phyloP scores from a whole-genome alignment of 106 monocot genomes.

The Apostasia shenzhenica region DNA sequence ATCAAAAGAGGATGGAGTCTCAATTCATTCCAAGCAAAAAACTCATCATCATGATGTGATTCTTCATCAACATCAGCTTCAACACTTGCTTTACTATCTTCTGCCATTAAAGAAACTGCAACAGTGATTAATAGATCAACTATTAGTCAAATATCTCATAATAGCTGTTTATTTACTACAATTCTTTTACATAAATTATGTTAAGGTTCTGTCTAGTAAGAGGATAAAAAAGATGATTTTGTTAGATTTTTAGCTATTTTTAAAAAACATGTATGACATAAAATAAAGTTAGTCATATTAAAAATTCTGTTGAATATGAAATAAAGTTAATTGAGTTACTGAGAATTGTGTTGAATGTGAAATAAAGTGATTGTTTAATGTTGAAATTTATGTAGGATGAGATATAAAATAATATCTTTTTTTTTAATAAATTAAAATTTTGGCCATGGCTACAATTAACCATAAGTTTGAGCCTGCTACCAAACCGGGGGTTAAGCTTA shows the following conservation, averaged over 20 bases:
- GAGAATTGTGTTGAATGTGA: too few relatives aligned
- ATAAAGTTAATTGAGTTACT: too few relatives aligned
- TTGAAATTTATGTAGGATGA: too few relatives aligned
- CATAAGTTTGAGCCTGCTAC: neutral
- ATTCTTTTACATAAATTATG: neutral
- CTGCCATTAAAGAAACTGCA: slow-evolving; percentile 5
- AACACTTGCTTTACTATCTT: slow-evolving; percentile 1
- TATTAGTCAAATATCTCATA: neutral
- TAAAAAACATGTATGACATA: too few relatives aligned
- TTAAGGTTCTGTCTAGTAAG: neutral
- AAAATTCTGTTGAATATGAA: too few relatives aligned
- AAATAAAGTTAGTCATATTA: too few relatives aligned
- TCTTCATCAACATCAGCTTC: slow-evolving; percentile 23
- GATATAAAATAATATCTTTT: neutral
- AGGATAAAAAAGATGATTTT: neutral
- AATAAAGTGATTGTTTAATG: too few relatives aligned
- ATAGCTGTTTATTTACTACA: neutral
- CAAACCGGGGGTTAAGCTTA: too few relatives aligned
- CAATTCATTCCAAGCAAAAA: slow-evolving; percentile 72
- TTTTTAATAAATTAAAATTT: neutral
- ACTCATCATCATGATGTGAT: slow-evolving; percentile 49
- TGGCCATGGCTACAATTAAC: too few relatives aligned
- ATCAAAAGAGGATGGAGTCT: slow-evolving; percentile 88
- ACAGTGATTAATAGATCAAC: neutral
- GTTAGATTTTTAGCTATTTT: too few relatives aligned